phyloP scores from a whole-genome alignment of 108 stramenopile species.

The Pelagomonas calceolata region DNA sequence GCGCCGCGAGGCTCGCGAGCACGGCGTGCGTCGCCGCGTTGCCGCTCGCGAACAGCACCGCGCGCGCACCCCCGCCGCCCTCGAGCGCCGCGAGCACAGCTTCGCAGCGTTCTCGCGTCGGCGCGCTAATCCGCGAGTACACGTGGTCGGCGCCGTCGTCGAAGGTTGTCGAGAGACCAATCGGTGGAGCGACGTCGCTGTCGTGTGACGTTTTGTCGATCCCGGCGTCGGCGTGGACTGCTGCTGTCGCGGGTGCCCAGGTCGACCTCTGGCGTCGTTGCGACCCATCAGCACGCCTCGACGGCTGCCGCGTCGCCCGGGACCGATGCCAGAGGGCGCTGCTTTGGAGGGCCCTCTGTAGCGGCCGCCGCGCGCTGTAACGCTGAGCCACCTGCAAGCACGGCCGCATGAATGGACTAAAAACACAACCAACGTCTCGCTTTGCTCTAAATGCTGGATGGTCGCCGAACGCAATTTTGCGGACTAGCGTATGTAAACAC shows the following conservation, averaged over 20 bases:
- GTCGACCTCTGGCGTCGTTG: too few relatives aligned
- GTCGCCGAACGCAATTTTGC: too few relatives aligned
- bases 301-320: too few relatives aligned
- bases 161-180: background rate
- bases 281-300: too few relatives aligned
- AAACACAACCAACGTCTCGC: too few relatives aligned
- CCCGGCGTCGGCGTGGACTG: conserved; percentile 41
- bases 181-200: conserved; percentile 22
- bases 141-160: background rate
- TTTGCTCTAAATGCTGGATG: too few relatives aligned
- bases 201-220: conserved; percentile 15
- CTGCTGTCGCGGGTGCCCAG: conserved; percentile 24
- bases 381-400: too few relatives aligned
- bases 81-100: background rate
- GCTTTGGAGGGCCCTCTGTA: too few relatives aligned
- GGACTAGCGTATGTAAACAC: too few relatives aligned
- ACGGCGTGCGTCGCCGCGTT: background rate
- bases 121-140: background rate
- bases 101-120: background rate
- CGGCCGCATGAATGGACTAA: too few relatives aligned
- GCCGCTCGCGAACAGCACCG: background rate
- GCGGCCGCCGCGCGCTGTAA: too few relatives aligned
- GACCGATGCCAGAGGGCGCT: too few relatives aligned
- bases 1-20: background rate
- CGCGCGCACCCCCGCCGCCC: background rate